phyloP scores from a whole-genome alignment of 495 filamentous ascomycete species.

The Lasiosphaeriaceae sp. region DNA sequence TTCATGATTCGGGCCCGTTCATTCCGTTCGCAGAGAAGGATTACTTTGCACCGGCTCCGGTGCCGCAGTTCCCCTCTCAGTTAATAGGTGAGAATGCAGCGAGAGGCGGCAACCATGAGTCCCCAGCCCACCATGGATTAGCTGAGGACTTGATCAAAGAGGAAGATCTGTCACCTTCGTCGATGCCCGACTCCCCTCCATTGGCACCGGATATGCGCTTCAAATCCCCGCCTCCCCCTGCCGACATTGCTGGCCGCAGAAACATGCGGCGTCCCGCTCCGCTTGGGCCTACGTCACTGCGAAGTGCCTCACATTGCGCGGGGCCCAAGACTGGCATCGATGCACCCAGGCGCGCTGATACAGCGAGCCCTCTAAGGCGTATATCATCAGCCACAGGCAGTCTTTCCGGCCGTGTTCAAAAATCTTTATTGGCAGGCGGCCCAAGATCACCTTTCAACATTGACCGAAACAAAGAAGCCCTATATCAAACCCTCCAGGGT shows the following conservation, averaged over 20 bases:
- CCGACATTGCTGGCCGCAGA: constrained; percentile 45
- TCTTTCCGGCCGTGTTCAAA: constrained; percentile 38
- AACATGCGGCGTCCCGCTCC: constrained; percentile 43
- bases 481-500: constrained; percentile 33
- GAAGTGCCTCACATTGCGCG: constrained; percentile 29
- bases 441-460: constrained; percentile 43
- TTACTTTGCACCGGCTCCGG: constrained; percentile 18
- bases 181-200: constrained; percentile 25
- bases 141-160: constrained; percentile 16
- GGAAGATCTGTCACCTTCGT: constrained; percentile 25
- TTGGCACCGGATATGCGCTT: constrained; percentile 26
- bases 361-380: constrained; percentile 42
- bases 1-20: constrained; percentile 9
- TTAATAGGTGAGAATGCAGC: constrained; percentile 13
- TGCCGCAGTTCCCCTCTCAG: constrained; percentile 21
- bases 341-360: constrained; percentile 30
- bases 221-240: constrained; percentile 43
- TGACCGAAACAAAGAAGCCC: constrained; percentile 38
- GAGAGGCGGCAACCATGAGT: constrained; percentile 1
- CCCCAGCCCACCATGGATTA: constrained; percentile 11
- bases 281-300: constrained; percentile 32
- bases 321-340: constrained; percentile 40
- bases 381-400: constrained; percentile 41
- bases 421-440: constrained; percentile 31
- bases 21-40: constrained; percentile 18